A percentile compares a stretch with the other conserved stretches of the same genome.
Conservation (phyloP, 331 rosid species). For the Dryas integrifolia region DNA sequence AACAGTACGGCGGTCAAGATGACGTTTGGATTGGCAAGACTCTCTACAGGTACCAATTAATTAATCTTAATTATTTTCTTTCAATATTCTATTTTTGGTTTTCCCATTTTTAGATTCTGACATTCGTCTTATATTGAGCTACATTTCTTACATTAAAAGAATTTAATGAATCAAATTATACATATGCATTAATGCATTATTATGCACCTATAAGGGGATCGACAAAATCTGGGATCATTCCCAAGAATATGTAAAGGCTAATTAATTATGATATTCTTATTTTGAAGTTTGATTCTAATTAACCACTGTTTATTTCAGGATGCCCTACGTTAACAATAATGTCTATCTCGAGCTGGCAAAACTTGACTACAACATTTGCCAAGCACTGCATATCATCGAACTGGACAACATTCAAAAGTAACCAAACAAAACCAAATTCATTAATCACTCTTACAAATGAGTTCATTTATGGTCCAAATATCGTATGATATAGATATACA, state of each 20-base stretch:
- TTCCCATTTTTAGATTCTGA: background rate
- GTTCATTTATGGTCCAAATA: too few species aligned
- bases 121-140: background rate
- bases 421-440: background rate
- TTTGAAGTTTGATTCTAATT: background rate
- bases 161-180: background rate
- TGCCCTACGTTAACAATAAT: slow-evolving; percentile 65
- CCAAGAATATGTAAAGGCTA: background rate
- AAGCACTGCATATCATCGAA: slow-evolving; percentile 61
- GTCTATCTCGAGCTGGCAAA: slow-evolving; percentile 78
- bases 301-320: slow-evolving; percentile 43
- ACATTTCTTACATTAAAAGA: background rate
- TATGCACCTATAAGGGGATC: background rate
- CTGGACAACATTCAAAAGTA: slow-evolving; percentile 67
- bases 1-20: slow-evolving; percentile 72
- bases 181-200: background rate
- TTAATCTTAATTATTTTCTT: background rate
- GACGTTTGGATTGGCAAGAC: slow-evolving; percentile 97
- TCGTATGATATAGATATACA: too few species aligned
- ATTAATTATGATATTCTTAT: background rate
- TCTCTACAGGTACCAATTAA: slow-evolving; percentile 62
- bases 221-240: background rate
- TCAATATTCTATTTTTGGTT: background rate
- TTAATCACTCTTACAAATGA: background rate
- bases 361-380: slow-evolving; percentile 79